Base-by-base conservation (phyloP, 345 rosid species). In the Eucalyptus sp. region DNA sequence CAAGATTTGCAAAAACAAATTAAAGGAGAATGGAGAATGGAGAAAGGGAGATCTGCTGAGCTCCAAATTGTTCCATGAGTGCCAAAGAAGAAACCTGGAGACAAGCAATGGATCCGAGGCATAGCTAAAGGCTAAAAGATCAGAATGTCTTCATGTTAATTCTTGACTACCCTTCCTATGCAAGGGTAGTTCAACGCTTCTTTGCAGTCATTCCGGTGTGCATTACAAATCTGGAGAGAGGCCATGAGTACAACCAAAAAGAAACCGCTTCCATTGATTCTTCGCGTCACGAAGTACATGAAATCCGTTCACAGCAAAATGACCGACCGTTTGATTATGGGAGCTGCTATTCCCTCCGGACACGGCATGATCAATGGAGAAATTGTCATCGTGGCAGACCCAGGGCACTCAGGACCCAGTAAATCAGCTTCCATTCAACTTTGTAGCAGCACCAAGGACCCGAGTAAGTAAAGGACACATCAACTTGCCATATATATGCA, bases 101-200 rank as follows among this genome's bases (percentile, higher is more conserved):
- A 52, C 91, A 94, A 92, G 95, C 88, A 92, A 93, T 66, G 95
- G 88, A 93, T 92, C 81, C 29, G 90, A 92, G 93, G 68, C 93
- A 87, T 79, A 49, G 76, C 90, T 84, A 80, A 87, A 56, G 62
- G 24, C 90, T 66, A n/a, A 92, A 92, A 92, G 90, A 18, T 44
- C 90, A 87, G 91, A 49, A 89, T 86, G 37, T 33, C 3, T 76
- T 41, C 10, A 76, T 76, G 83, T 71, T 71, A 71, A 71, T 13
- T 76, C 24, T 37, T 76, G 83, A 76, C 44, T 9, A 31, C 37
- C 22, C 44, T 68, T 68, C 80, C 80, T 17, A 17, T 16, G 80
- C 80, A 16, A 62, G 7, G 44, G 80, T 4, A 15, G 41, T 33
- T 17, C 83, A 6, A 76, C 43, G 48, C 15, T 76, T 71, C 43